Evolutionary conservation across 2,329 filamentous ascomycete species (phyloP).

Genomic region (Trichophyton equinum): DNA sequence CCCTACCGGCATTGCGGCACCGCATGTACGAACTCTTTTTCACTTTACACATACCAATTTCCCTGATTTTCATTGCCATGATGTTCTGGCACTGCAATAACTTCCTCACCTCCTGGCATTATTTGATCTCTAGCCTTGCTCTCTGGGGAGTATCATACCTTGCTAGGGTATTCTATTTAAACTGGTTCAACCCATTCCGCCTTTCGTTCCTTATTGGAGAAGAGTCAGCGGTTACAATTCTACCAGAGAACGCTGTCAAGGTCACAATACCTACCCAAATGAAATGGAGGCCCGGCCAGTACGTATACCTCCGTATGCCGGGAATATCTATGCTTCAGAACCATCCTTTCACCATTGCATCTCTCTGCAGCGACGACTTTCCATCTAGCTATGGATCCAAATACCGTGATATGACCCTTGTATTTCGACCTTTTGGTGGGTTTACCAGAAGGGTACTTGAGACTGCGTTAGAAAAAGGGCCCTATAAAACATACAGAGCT

Average conservation of each 20-base stretch:
- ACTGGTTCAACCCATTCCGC: slow-evolving; percentile 73
- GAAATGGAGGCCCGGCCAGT: slow-evolving; percentile 86
- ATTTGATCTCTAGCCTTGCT: slow-evolving; percentile 66
- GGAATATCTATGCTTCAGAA: slow-evolving; percentile 83
- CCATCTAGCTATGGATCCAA: slow-evolving; percentile 80
- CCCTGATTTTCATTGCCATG: slow-evolving; percentile 66
- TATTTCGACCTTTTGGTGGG: slow-evolving; percentile 82
- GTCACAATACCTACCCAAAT: slow-evolving; percentile 88
- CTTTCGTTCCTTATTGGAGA: slow-evolving; percentile 78
- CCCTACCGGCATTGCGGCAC: slow-evolving; percentile 63
- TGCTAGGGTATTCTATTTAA: slow-evolving; percentile 68
- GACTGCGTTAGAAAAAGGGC: slow-evolving; percentile 70
- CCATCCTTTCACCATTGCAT: slow-evolving; percentile 90
- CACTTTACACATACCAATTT: slow-evolving; percentile 66
- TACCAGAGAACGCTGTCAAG: slow-evolving; percentile 91
- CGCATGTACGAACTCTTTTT: slow-evolving; percentile 79
- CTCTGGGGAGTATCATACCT: slow-evolving; percentile 69
- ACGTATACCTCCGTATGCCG: slow-evolving; percentile 88
- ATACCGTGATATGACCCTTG: slow-evolving; percentile 77
- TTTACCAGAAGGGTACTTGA: slow-evolving; percentile 80
- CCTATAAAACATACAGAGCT: slow-evolving; percentile 81
- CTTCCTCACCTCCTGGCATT: slow-evolving; percentile 78
- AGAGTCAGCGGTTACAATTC: slow-evolving; percentile 75
- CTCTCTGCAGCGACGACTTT: slow-evolving; percentile 83
- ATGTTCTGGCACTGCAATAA: slow-evolving; percentile 96